A percentile compares a stretch with the other conserved stretches of the same genome.
These are phyloP conservation scores for Pseudogymnoascus sp. DNA, from an alignment of 2,329 filamentous ascomycete genomes.

Conservation along the genomic window DNA sequence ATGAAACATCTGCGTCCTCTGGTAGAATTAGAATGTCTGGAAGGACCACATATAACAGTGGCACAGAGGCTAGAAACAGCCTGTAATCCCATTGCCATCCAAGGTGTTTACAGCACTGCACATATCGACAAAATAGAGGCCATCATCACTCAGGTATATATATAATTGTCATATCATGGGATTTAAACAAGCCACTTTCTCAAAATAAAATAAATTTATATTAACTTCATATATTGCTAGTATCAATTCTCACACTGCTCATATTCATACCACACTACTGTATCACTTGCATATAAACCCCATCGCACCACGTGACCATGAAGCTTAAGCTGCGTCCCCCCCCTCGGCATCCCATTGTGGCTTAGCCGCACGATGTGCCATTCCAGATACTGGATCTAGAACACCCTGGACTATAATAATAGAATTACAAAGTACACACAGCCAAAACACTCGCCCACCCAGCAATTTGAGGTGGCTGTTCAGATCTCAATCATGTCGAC, in stretches of 20 bases:
- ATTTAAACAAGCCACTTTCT: background rate
- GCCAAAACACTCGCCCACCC: background rate
- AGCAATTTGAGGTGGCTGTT: background rate
- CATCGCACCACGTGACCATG: background rate
- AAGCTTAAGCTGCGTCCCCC: background rate
- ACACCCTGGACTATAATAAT: conserved; percentile 4
- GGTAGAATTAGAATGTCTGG: background rate
- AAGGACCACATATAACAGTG: background rate
- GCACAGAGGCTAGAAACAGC: background rate
- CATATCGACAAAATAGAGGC: background rate
- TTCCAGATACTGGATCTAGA: conserved; percentile 6
- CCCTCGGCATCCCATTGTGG: background rate
- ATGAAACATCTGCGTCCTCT: background rate
- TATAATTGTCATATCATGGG: background rate
- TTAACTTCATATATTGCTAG: background rate
- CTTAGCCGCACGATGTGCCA: background rate
- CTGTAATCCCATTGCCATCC: background rate
- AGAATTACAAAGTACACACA: conserved; percentile 4
- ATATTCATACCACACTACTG: background rate
- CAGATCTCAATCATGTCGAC: background rate
- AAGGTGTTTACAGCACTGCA: background rate
- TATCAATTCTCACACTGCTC: background rate
- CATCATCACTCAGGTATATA: background rate
- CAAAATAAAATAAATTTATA: background rate
- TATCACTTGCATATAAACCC: background rate